Evolutionary conservation across 805 yeast genomes (phyloP).

Genomic region (Cyberlindnera veronae): DNA sequence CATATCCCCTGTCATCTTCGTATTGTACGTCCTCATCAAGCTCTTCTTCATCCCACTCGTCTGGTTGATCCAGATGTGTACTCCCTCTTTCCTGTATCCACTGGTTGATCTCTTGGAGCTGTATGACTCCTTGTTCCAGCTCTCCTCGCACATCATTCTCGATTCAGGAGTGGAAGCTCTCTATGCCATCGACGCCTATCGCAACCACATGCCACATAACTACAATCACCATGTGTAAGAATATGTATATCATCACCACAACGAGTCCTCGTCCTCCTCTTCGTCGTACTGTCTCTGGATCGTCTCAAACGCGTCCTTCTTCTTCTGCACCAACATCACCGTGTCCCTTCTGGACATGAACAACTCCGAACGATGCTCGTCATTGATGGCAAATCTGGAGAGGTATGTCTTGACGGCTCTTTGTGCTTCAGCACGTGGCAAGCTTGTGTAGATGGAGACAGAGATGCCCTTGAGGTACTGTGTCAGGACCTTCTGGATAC

Average conservation of each 20-base stretch:
- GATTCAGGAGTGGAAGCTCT: no score
- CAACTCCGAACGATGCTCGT: conserved; percentile 3
- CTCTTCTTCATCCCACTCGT: no score
- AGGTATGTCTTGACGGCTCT: conserved; percentile 5
- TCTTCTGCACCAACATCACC: conserved; percentile 2
- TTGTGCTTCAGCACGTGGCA: conserved; percentile 8
- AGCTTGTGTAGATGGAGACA: conserved; percentile 6
- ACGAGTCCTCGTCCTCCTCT: conserved; percentile 29
- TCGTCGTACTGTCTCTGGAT: conserved; percentile 29
- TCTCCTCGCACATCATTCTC: no score
- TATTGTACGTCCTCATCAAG: no score
- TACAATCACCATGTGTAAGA: no score
- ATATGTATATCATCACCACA: conserved; percentile 22
- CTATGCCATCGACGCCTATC: no score
- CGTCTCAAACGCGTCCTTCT: conserved; percentile 19
- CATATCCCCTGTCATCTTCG: no score
- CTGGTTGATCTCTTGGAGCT: no score
- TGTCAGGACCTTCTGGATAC: conserved; percentile 14
- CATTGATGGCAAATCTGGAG: conserved; percentile 6
- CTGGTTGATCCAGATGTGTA: no score
- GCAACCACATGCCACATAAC: no score
- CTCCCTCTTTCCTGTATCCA: no score
- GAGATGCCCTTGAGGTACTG: conserved; percentile 11
- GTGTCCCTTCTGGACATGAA: neutral
- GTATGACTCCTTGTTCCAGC: no score